These are phyloP conservation scores for Stenocarpella maydis DNA, from an alignment of 2,329 filamentous ascomycete species.

Conservation along the genomic window DNA sequence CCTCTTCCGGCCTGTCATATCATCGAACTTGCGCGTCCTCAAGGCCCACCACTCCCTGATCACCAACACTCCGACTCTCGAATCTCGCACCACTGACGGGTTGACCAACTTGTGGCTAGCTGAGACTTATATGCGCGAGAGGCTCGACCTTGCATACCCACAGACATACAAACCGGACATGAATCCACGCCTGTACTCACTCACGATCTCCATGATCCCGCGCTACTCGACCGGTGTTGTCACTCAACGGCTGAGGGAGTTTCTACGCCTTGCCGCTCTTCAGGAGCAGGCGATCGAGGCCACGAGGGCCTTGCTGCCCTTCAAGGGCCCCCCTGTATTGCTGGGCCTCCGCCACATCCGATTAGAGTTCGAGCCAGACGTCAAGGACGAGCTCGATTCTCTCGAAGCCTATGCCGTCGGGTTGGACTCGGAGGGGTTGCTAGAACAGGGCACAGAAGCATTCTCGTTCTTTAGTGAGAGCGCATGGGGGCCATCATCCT, in stretches of 20 bases:
- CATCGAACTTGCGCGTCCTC: constrained; percentile 60
- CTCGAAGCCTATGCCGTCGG: constrained; percentile 43
- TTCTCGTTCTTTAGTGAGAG: constrained; percentile 57
- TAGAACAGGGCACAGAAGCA: constrained; percentile 48
- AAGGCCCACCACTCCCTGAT: constrained; percentile 68
- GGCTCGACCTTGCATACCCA: constrained; percentile 56
- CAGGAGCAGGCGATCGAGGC: constrained; percentile 59
- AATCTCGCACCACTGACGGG: constrained; percentile 47
- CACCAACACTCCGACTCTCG: constrained; percentile 60
- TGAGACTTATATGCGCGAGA: constrained; percentile 53
- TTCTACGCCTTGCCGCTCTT: constrained; percentile 54
- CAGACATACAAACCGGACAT: constrained; percentile 60
- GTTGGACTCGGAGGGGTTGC: constrained; percentile 52
- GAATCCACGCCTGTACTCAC: constrained; percentile 61
- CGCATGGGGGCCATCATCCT: constrained; percentile 39
- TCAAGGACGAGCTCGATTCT: constrained; percentile 46
- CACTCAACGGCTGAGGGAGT: constrained; percentile 54
- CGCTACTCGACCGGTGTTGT: constrained; percentile 60
- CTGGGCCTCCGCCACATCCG: constrained; percentile 61
- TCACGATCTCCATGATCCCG: constrained; percentile 64
- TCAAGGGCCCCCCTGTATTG: constrained; percentile 53
- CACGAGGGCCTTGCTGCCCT: constrained; percentile 35
- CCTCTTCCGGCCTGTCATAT: constrained; percentile 60
- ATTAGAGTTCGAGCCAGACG: constrained; percentile 62
- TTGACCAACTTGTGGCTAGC: constrained; percentile 51